phyloP scores from a whole-genome alignment of 257 asterid species.

The Prunella vulgaris region DNA sequence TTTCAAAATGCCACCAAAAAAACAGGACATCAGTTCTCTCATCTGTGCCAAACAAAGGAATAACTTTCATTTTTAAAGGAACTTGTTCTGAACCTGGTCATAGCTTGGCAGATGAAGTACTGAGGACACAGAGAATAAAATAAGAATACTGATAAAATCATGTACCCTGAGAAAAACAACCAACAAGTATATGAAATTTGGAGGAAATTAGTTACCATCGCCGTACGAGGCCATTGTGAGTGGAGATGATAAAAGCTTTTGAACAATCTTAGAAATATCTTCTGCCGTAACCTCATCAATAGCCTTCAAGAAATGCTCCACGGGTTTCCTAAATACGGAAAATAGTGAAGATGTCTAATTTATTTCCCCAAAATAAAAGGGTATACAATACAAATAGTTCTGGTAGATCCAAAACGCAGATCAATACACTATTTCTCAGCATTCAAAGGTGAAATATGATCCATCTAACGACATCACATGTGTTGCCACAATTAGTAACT shows the following conservation, averaged over 20 bases:
- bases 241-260: slow-evolving; percentile 63
- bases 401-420: background rate
- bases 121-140: slow-evolving; percentile 28
- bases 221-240: slow-evolving; percentile 95
- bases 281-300: slow-evolving; percentile 51
- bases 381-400: background rate
- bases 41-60: background rate
- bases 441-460: background rate
- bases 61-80: slow-evolving; percentile 33
- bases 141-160: background rate
- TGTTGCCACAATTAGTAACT: background rate
- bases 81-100: slow-evolving; percentile 51
- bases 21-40: background rate
- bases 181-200: background rate
- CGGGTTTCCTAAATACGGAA: slow-evolving; percentile 60
- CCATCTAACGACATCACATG: background rate
- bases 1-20: slow-evolving; percentile 14
- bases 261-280: slow-evolving; percentile 48
- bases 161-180: background rate
- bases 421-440: background rate
- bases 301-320: slow-evolving; percentile 66
- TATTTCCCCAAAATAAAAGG: background rate
- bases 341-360: background rate
- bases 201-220: slow-evolving; percentile 53
- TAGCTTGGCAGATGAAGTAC: slow-evolving; percentile 75